These are phyloP conservation scores for Tolypocladium paradoxum DNA, from an alignment of 2,329 filamentous ascomycete genomes.

Conservation along the genomic window DNA sequence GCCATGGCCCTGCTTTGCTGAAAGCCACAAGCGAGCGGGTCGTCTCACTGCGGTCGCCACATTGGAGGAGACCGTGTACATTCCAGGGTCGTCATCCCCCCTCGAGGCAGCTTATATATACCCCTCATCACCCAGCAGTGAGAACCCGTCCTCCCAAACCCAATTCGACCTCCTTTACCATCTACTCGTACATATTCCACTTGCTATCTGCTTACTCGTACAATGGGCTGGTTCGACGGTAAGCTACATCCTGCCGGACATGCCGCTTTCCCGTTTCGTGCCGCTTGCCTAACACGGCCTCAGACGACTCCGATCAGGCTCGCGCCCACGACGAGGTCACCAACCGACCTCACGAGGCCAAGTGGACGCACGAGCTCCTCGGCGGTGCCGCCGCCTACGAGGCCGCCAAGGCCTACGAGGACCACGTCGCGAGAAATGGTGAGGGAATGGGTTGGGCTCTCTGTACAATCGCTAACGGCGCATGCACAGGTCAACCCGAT, in stretches of 20 bases:
- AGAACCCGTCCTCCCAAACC: neutral
- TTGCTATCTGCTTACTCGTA: slow-evolving; percentile 1
- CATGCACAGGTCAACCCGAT: slow-evolving; percentile 12
- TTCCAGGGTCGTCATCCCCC: neutral
- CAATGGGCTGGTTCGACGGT: slow-evolving; percentile 13
- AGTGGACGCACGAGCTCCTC: slow-evolving; percentile 18
- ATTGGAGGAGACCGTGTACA: no score
- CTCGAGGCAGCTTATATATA: neutral
- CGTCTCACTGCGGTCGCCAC: neutral
- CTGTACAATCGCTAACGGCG: neutral
- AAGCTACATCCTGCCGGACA: neutral
- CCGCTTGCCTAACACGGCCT: neutral
- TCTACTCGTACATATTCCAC: neutral
- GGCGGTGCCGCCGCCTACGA: slow-evolving; percentile 20
- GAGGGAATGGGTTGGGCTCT: neutral
- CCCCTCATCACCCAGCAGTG: neutral
- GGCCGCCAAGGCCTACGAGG: slow-evolving; percentile 20
- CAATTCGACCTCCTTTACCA: neutral
- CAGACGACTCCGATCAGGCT: slow-evolving; percentile 13
- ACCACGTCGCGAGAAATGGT: slow-evolving; percentile 17
- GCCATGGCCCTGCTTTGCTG: neutral
- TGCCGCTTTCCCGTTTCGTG: neutral
- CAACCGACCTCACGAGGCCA: slow-evolving; percentile 16
- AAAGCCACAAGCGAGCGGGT: neutral
- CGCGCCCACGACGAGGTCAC: slow-evolving; percentile 15